Evolutionary conservation across 2,329 filamentous ascomycete genomes (phyloP), one percentile per base, ranked within the genome.

Genomic region (Pestalotiopsis sp.): DNA sequence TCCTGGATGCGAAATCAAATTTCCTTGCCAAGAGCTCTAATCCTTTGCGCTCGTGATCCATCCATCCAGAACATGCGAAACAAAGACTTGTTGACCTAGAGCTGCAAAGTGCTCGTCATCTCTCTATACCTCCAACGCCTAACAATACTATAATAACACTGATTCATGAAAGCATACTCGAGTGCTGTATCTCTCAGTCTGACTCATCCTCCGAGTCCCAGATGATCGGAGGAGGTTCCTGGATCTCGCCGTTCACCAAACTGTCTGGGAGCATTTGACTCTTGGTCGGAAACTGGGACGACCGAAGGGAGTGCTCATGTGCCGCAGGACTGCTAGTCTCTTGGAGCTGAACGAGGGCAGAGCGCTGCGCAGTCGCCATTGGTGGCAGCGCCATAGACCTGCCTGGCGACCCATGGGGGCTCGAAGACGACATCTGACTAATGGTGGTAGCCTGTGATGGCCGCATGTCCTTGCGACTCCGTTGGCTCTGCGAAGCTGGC

Each of bases 201-300:
- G 76, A 76, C 57, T 74, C 67, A 52, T 83, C 82, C 52, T 81
- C 82, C 41, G 82, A 84, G 70, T 85, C 83, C 69, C 78, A 76
- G n/a, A 84, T 75, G 23, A 82, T 81, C 4, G 77, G 73, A 17
- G 82, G 81, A 38, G 80, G 81, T 17, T 76, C 77, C 5, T 80
- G 77, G 38, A 80, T 74, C 70, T 76, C 78, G 36, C 83, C 80
- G 45, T 81, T 77, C 65, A 84, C 68, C 58, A 86, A 69, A 71
- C 83, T 85, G 25, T 85, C 83, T 12, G 87, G 83, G 68, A 89
- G 76, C 78, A 87, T 82, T 76, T 88, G 86, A 70, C 86, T 88
- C 72, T 81, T 83, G 1, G 84, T 83, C 68, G 84, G 74, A 20
- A 88, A 78, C 75, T 89, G 85, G 9, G 85, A 86, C 11, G 81